These are phyloP conservation scores for Penicillium crystallinum DNA, from an alignment of 495 filamentous ascomycete species.

Conservation along the genomic window DNA sequence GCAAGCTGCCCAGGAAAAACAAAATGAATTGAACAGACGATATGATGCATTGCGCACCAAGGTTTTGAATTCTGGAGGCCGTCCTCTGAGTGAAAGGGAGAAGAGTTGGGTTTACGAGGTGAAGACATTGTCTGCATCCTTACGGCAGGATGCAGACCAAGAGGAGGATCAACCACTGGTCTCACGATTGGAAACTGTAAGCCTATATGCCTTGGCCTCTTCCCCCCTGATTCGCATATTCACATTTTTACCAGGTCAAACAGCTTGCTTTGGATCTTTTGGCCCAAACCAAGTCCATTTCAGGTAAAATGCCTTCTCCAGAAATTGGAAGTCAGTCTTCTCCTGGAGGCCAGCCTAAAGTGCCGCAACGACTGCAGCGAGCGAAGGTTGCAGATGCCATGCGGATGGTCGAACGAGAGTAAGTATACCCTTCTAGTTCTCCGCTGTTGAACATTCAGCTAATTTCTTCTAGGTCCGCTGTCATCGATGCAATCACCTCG, in stretches of 20 bases:
- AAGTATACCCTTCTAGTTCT: constrained; percentile 11
- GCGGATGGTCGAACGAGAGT: constrained; percentile 66
- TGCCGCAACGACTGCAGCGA: constrained; percentile 63
- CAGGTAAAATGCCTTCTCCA: constrained; percentile 22
- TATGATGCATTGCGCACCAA: constrained; percentile 62
- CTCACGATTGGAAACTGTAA: constrained; percentile 37
- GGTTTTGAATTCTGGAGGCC: constrained; percentile 50
- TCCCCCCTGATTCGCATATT: neutral
- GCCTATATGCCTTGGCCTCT: constrained; percentile 18
- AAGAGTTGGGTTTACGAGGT: constrained; percentile 64
- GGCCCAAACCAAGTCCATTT: constrained; percentile 38
- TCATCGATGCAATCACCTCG: constrained; percentile 37
- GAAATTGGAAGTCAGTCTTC: constrained; percentile 30
- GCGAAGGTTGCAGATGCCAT: constrained; percentile 65
- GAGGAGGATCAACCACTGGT: constrained; percentile 27
- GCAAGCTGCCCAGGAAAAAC: constrained; percentile 51
- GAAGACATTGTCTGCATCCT: constrained; percentile 37
- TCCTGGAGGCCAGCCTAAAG: constrained; percentile 37
- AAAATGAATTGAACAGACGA: constrained; percentile 53
- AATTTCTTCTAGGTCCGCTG: constrained; percentile 27
- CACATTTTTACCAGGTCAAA: constrained; percentile 36
- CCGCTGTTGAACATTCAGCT: neutral
- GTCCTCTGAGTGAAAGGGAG: constrained; percentile 70
- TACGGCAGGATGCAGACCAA: constrained; percentile 20
- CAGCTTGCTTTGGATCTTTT: constrained; percentile 48